Base-by-base conservation (phyloP, 2,329 filamentous ascomycete species). In the Gnomoniopsis sp. region DNA sequence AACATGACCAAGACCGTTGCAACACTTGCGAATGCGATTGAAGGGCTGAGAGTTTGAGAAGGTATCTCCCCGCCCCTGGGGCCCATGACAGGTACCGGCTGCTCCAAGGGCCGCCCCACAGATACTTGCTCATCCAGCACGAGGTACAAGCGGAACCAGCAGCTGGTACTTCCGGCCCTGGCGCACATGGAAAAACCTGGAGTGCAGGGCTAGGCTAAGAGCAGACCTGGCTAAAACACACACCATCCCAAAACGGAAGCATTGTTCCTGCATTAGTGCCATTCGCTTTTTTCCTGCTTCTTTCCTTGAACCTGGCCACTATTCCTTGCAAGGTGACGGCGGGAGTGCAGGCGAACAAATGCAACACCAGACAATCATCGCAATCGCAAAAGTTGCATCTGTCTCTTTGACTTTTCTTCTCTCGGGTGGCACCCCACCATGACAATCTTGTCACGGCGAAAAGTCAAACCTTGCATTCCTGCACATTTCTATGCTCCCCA, bases 191-290 rank as follows among this genome's bases (percentile, higher is more conserved):
- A 58, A 43, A 15, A 58, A 59, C 58, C 57, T 54, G 54, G 58
- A 55, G 51, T 57, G 50, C 60, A 62, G 60, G 10, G 7, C 17
- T 6, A 19, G 2, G 38, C 33, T 36, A 36, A 36, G 33, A 10
- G 38, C 26, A 22, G 41, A 41, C 22, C 47, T n/a, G n/a, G 44
- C 60, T 62, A 60, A 57, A 60, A 60, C 60, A 49, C 19, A 44
- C 52, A n/a, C 54, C 41, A 52, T 55, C 48, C 58, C 48, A 12
- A 55, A 60, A 55, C 7, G 38, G 54, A 58, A 53, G 43, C n/a
- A n/a, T 44, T 53, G 60, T 62, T 60, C 60, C 60, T 62, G 60
- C 60, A 62, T 62, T 62, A 62, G 60, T 51, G 54, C 51, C n/a
- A n/a, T n/a, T n/a, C n/a, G n/a, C n/a, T n/a, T n/a, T 47, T 21